Conservation (phyloP, 331 rosid genomes). For the Malus hybrid region DNA sequence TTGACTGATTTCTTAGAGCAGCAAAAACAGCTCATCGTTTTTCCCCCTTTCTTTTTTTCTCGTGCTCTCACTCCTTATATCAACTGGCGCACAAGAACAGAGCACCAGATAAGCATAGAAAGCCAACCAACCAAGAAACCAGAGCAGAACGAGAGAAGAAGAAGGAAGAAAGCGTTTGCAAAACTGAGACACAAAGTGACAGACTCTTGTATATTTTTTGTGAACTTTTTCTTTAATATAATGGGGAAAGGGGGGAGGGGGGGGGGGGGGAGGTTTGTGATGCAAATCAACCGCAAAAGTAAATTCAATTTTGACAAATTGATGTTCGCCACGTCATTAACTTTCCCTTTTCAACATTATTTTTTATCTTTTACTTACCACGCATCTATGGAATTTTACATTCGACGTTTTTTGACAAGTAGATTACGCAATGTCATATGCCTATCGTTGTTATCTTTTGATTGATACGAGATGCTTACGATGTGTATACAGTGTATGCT, state of each 20-base stretch:
- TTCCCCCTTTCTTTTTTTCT: neutral
- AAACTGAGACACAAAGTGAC: slow-evolving; percentile 2
- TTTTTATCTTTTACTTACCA: neutral
- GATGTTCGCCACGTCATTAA: neutral
- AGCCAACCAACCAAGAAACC: slow-evolving; percentile 10
- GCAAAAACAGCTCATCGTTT: slow-evolving; percentile 65
- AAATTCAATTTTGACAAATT: neutral
- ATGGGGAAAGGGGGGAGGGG: neutral
- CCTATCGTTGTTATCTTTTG: rapidly evolving
- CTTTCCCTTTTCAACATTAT: neutral
- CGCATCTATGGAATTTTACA: neutral
- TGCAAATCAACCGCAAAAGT: neutral
- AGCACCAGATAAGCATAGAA: slow-evolving; percentile 16
- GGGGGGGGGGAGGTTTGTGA: neutral
- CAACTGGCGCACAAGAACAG: slow-evolving; percentile 21
- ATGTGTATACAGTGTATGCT: neutral
- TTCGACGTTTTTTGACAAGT: no score
- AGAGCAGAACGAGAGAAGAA: slow-evolving; percentile 5
- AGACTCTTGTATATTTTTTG: neutral
- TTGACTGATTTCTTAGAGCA: slow-evolving; percentile 38
- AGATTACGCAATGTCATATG: neutral
- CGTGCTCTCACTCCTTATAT: slow-evolving; percentile 1
- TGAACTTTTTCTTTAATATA: neutral
- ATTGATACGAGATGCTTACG: no score
- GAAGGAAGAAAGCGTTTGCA: neutral